These are phyloP conservation scores for Fusarium tricinctum DNA, from an alignment of 2,329 filamentous ascomycete genomes.

Conservation along the genomic window DNA sequence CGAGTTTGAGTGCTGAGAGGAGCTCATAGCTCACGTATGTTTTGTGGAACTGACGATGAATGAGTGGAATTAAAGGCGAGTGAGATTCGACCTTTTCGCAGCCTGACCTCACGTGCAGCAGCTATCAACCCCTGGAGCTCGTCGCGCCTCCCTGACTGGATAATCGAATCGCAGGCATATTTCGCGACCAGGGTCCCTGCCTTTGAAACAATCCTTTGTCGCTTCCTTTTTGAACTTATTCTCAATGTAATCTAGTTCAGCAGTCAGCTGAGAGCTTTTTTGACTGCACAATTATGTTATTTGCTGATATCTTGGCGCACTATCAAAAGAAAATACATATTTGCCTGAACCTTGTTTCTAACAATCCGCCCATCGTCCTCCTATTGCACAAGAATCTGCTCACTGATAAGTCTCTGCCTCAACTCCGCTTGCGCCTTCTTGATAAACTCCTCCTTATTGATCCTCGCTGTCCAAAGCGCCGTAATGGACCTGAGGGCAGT, in stretches of 20 bases:
- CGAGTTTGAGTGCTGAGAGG: too few relatives aligned
- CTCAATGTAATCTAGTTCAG: too few relatives aligned
- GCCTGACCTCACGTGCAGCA: background rate
- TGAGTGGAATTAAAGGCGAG: background rate
- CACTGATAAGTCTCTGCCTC: background rate
- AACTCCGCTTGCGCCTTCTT: background rate
- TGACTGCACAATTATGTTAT: too few relatives aligned
- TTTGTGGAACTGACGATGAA: too few relatives aligned
- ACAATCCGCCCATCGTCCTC: background rate
- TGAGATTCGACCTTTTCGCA: background rate
- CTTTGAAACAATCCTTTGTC: too few relatives aligned
- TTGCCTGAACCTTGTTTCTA: too few relatives aligned
- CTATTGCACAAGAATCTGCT: background rate
- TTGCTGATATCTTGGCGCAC: too few relatives aligned
- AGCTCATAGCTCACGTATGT: too few relatives aligned
- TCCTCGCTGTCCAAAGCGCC: background rate
- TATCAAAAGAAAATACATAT: too few relatives aligned
- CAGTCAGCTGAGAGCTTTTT: too few relatives aligned
- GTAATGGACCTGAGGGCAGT: background rate
- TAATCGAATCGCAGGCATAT: background rate
- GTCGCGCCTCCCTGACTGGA: background rate
- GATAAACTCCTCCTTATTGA: background rate
- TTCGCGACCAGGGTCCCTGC: background rate
- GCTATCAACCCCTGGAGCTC: background rate
- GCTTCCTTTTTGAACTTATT: too few relatives aligned